Conservation (phyloP, 768 basidiomycete genomes). For the Termitomyces sp. region DNA sequence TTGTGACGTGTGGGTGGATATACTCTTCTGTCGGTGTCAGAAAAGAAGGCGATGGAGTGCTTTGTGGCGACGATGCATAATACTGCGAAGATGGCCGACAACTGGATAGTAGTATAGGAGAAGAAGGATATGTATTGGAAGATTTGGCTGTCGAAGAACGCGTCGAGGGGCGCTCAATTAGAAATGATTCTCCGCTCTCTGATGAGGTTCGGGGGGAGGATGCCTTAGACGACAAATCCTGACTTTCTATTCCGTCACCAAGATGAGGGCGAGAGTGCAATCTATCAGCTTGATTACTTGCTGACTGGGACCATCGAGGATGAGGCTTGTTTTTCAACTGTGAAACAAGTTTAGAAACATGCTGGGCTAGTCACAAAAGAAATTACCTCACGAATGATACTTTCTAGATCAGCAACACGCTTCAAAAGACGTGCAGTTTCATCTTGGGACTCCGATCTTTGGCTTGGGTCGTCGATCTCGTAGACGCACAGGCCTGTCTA, state of each 20-base stretch:
- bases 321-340: conserved; percentile 75
- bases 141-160: conserved; percentile 15
- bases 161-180: conserved; percentile 12
- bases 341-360: conserved; percentile 22
- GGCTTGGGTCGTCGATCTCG: conserved; percentile 74
- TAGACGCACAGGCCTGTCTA: conserved; percentile 84
- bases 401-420: conserved; percentile 80
- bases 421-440: conserved; percentile 67
- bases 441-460: conserved; percentile 52
- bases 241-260: conserved; percentile 18
- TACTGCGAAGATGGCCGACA: conserved; percentile 26
- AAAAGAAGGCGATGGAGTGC: conserved; percentile 38
- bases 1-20: conserved; percentile 29
- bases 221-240: conserved; percentile 22
- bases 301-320: conserved; percentile 59
- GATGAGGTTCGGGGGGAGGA: conserved; percentile 30
- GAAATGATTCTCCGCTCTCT: conserved; percentile 25
- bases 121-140: conserved; percentile 20
- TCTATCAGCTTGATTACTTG: conserved; percentile 33
- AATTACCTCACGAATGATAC: conserved; percentile 75
- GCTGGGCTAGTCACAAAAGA: conserved; percentile 8
- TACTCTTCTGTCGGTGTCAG: conserved; percentile 48
- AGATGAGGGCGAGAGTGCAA: conserved; percentile 24
- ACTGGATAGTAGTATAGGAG: conserved; percentile 22
- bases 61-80: conserved; percentile 31